These are phyloP conservation scores for Penicillium subrubescens DNA, from an alignment of 495 filamentous ascomycete species.

Conservation along the genomic window DNA sequence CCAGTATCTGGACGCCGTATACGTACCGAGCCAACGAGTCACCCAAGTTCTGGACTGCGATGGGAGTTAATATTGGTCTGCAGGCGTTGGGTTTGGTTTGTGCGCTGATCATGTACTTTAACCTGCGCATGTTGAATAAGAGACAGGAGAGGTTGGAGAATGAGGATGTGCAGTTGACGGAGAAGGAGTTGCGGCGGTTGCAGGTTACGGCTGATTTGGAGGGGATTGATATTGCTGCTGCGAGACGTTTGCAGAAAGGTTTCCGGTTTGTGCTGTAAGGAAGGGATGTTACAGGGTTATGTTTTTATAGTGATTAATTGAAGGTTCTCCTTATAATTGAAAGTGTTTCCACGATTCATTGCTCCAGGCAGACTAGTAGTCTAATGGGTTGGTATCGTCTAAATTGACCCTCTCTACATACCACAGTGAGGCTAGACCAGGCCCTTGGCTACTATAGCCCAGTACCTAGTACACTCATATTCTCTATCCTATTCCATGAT, in stretches of 20 bases:
- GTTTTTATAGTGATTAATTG: not conserved
- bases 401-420: not conserved
- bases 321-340: not conserved
- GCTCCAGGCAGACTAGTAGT: not conserved
- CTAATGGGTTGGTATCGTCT: not conserved
- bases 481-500: not conserved
- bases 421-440: not conserved
- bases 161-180: conserved; percentile 41
- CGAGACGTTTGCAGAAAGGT: conserved; percentile 49
- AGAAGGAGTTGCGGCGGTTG: conserved; percentile 44
- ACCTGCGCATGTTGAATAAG: conserved; percentile 47
- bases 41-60: conserved; percentile 47
- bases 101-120: conserved; percentile 45
- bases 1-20: conserved; percentile 58
- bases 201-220: conserved; percentile 51
- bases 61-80: conserved; percentile 52
- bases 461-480: not conserved
- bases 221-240: conserved; percentile 49
- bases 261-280: conserved; percentile 47
- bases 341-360: not conserved
- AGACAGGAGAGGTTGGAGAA: conserved; percentile 49
- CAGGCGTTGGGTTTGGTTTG: conserved; percentile 37
- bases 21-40: conserved; percentile 44
- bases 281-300: not conserved
- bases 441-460: not conserved